A percentile compares a stretch with the other conserved stretches of the same genome.
phyloP scores from a whole-genome alignment of 2,329 filamentous ascomycete species.

The Keithomyces neogunnii region DNA sequence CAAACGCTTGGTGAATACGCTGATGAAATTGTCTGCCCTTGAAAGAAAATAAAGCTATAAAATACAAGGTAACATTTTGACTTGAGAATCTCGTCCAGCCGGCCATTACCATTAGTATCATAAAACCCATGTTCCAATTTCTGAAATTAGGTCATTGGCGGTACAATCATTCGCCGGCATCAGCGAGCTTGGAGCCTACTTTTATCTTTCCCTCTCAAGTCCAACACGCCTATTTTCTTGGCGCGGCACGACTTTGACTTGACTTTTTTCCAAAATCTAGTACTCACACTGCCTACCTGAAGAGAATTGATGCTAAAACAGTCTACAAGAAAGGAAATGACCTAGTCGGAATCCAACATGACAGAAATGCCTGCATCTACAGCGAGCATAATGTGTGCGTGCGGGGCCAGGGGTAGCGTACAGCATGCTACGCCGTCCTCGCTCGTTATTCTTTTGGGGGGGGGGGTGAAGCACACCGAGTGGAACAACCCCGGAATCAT shows the following conservation, averaged over 20 bases:
- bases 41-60: not conserved
- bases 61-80: not conserved
- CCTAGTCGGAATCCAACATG: not conserved
- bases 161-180: not conserved
- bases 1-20: not conserved
- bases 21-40: not conserved
- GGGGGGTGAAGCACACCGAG: not conserved
- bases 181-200: not conserved
- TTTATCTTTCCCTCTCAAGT: not conserved
- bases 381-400: not conserved
- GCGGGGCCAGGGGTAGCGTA: constrained; percentile 35
- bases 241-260: not conserved
- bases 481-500: constrained; percentile 18
- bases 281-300: constrained; percentile 7
- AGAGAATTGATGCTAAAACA: not conserved
- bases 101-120: not conserved
- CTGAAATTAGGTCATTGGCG: not conserved
- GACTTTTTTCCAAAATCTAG: constrained; percentile 6
- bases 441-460: constrained; percentile 23
- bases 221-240: not conserved
- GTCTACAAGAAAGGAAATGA: not conserved
- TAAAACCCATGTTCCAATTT: not conserved
- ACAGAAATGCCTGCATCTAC: not conserved
- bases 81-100: not conserved
- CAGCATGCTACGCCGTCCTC: constrained; percentile 35